A percentile compares a stretch with the other conserved stretches of the same genome.
Evolutionary conservation across 371 early-diverging fungal genomes (phyloP).

Genomic region (Mucor saturninus): DNA sequence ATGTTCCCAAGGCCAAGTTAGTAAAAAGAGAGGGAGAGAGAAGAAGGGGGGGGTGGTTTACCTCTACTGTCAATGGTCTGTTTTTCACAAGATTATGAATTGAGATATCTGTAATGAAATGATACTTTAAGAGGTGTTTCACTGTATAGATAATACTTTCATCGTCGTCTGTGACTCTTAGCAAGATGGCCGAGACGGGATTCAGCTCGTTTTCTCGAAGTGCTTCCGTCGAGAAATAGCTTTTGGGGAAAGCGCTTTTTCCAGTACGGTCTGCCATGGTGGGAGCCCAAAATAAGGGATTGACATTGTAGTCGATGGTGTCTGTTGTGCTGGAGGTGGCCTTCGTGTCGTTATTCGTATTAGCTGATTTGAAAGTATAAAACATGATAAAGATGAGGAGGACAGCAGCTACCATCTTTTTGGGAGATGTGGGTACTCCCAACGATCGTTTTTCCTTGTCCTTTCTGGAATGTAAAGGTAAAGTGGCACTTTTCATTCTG

Average conservation of each 20-base stretch:
- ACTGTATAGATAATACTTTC: conserved; percentile 48
- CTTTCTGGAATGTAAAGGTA: conserved; percentile 18
- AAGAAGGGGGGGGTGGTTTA: conserved; percentile 9
- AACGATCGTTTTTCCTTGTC: neutral
- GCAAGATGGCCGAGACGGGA: conserved; percentile 61
- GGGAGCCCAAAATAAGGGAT: conserved; percentile 29
- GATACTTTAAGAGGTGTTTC: conserved; percentile 55
- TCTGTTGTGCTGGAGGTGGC: neutral
- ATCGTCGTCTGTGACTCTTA: conserved; percentile 53
- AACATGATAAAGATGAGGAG: conserved; percentile 5
- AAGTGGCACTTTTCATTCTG: conserved; percentile 1
- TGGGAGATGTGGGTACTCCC: neutral
- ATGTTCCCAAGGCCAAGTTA: no score
- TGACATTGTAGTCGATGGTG: conserved; percentile 22
- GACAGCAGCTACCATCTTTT: conserved; percentile 1
- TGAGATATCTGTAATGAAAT: conserved; percentile 61
- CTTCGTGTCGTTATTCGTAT: neutral
- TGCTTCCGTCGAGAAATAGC: conserved; percentile 43
- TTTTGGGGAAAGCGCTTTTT: conserved; percentile 42
- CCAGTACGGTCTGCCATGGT: conserved; percentile 18
- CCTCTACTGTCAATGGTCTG: conserved; percentile 32
- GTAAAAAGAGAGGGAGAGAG: no score
- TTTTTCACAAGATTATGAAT: conserved; percentile 56
- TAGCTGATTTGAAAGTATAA: conserved; percentile 1
- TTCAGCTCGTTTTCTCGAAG: conserved; percentile 42